A percentile compares a stretch with the other conserved stretches of the same genome.
Conservation (phyloP, 176 grass and related monocot genomes). For the Stipa capillata region DNA sequence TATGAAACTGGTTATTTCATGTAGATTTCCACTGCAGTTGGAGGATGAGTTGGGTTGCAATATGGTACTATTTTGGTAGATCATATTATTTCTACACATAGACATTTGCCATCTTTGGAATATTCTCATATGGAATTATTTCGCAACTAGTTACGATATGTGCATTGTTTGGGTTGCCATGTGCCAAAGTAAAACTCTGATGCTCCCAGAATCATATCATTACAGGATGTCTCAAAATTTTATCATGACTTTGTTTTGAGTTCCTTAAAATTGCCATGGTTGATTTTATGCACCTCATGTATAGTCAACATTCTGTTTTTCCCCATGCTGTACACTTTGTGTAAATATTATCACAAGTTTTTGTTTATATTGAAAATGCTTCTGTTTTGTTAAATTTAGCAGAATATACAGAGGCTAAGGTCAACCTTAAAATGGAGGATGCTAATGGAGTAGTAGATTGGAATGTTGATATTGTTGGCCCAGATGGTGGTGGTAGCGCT, state of each 20-base stretch:
- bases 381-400: background rate
- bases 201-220: background rate
- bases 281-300: background rate
- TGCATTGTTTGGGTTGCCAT: background rate
- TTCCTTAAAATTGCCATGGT: background rate
- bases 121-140: background rate
- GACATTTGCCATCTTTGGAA: background rate
- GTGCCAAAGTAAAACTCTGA: background rate
- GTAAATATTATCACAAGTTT: background rate
- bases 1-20: background rate
- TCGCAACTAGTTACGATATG: background rate
- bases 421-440: slow-evolving; percentile 22
- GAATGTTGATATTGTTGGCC: slow-evolving; percentile 37
- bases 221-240: background rate
- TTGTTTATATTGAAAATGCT: background rate
- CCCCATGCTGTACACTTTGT: background rate
- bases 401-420: background rate
- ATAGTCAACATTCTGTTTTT: background rate
- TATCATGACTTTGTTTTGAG: background rate
- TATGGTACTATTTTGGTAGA: background rate
- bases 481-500: background rate
- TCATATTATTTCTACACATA: background rate
- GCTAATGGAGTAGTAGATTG: slow-evolving; percentile 20
- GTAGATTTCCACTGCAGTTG: background rate
- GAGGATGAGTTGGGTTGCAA: background rate